Evolutionary conservation across 768 basidiomycete species (phyloP).

Genomic region (Pulveroboletus frians): DNA sequence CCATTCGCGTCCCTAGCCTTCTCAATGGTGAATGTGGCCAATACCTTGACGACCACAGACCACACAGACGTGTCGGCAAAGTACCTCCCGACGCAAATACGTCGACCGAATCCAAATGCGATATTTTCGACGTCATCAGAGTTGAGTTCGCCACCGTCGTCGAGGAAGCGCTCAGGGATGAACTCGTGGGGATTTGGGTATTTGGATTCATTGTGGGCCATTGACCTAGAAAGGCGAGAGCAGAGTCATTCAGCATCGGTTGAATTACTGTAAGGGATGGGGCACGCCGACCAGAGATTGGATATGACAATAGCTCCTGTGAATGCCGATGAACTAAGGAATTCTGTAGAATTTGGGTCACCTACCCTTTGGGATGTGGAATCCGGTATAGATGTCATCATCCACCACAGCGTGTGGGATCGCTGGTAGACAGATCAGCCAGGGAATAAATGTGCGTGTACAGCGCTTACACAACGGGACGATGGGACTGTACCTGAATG

Average conservation of each 20-base stretch:
- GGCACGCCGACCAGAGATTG: slow-evolving; percentile 17
- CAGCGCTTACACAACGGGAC: slow-evolving; percentile 12
- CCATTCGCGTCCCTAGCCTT: slow-evolving; percentile 18
- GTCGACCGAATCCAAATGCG: slow-evolving; percentile 27
- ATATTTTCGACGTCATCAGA: slow-evolving; percentile 7
- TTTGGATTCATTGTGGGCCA: slow-evolving; percentile 25
- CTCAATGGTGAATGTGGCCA: slow-evolving; percentile 16
- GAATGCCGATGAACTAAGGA: not conserved
- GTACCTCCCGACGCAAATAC: slow-evolving; percentile 28
- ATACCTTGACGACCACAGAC: slow-evolving; percentile 16
- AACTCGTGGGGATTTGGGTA: slow-evolving; percentile 36
- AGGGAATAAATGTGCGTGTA: not conserved
- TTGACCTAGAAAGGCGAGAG: slow-evolving; percentile 13
- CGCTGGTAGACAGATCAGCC: slow-evolving; percentile 7
- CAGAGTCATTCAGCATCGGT: not conserved
- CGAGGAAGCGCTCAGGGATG: slow-evolving; percentile 38
- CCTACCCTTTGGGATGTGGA: slow-evolving; percentile 44
- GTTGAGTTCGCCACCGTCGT: slow-evolving; percentile 19
- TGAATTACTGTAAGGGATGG: not conserved
- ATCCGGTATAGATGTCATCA: slow-evolving; percentile 43
- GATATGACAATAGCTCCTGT: slow-evolving; percentile 14
- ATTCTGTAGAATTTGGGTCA: not conserved
- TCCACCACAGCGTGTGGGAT: slow-evolving; percentile 31
- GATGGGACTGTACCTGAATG: slow-evolving; percentile 12
- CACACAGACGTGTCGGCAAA: slow-evolving; percentile 24